These are phyloP conservation scores for Phylloporus arenicola DNA, from an alignment of 768 basidiomycete genomes.

Conservation along the genomic window DNA sequence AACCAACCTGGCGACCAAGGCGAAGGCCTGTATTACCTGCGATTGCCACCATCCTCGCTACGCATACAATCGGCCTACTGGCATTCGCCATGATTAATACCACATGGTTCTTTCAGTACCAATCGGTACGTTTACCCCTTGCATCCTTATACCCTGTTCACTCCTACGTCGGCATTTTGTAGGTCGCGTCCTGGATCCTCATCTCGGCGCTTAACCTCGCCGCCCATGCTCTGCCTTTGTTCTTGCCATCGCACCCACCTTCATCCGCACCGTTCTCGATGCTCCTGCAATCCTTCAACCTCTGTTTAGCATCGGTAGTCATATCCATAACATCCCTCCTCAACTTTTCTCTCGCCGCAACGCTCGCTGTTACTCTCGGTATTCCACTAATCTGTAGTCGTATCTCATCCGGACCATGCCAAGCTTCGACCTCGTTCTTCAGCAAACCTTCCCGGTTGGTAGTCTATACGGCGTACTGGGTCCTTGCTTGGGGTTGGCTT, in stretches of 20 bases:
- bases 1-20: slow-evolving; percentile 23
- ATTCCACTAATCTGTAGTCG: slow-evolving; percentile 53
- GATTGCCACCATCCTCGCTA: slow-evolving; percentile 48
- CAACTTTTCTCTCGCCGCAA: slow-evolving; percentile 86
- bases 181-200: slow-evolving; percentile 27
- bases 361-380: slow-evolving; percentile 59
- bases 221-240: slow-evolving; percentile 31
- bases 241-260: slow-evolving; percentile 20
- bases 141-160: neutral
- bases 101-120: slow-evolving; percentile 39
- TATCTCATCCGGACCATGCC: slow-evolving; percentile 23
- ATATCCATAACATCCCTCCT: slow-evolving; percentile 83
- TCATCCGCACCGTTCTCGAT: slow-evolving; percentile 37
- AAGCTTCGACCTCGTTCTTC: slow-evolving; percentile 18
- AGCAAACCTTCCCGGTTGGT: slow-evolving; percentile 15
- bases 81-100: slow-evolving; percentile 47
- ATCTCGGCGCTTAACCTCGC: slow-evolving; percentile 28
- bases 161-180: slow-evolving; percentile 19
- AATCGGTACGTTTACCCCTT: slow-evolving; percentile 32
- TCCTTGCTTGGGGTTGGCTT: slow-evolving; percentile 59
- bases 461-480: slow-evolving; percentile 35
- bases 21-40: slow-evolving; percentile 50
- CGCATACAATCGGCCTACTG: slow-evolving; percentile 50
- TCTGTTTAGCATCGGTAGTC: slow-evolving; percentile 80
- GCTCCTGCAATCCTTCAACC: slow-evolving; percentile 66